phyloP scores from a whole-genome alignment of 2,329 filamentous ascomycete species.

The Botryotinia calthae region DNA sequence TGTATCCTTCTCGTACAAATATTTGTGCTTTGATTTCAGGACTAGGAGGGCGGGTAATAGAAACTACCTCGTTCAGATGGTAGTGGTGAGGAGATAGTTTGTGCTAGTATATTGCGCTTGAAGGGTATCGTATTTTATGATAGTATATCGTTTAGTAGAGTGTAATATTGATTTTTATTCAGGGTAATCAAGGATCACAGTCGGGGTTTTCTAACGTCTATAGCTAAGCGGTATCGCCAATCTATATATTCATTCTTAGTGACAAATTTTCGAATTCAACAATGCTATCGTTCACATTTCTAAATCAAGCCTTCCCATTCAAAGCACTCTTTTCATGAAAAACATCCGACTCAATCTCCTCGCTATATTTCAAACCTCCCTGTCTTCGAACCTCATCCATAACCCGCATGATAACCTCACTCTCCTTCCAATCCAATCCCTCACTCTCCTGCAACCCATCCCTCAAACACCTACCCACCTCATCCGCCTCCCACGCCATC shows the following conservation, averaged over 20 bases:
- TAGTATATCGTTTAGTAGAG: background rate
- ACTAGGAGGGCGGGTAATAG: too few relatives aligned
- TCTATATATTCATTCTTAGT: background rate
- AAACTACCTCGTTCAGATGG: too few relatives aligned
- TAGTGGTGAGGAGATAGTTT: too few relatives aligned
- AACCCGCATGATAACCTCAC: constrained; percentile 60
- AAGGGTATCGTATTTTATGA: background rate
- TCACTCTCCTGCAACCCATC: constrained; percentile 63
- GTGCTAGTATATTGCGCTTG: too few relatives aligned
- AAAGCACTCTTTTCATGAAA: constrained; percentile 60
- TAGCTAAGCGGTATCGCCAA: background rate
- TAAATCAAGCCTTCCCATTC: constrained; percentile 41
- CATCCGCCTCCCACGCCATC: constrained; percentile 72
- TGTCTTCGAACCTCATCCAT: constrained; percentile 47
- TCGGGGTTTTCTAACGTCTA: background rate
- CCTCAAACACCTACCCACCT: constrained; percentile 59
- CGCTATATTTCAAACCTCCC: constrained; percentile 58
- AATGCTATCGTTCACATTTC: background rate
- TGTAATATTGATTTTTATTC: background rate
- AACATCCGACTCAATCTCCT: constrained; percentile 61
- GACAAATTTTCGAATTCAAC: background rate
- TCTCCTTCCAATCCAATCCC: constrained; percentile 58
- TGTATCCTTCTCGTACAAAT: too few relatives aligned
- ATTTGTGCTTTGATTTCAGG: too few relatives aligned
- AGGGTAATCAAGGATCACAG: background rate